Evolutionary conservation across 176 grass and related monocot genomes (phyloP), one percentile per base, ranked within the genome.

Genomic region (Luzula sylvatica): DNA sequence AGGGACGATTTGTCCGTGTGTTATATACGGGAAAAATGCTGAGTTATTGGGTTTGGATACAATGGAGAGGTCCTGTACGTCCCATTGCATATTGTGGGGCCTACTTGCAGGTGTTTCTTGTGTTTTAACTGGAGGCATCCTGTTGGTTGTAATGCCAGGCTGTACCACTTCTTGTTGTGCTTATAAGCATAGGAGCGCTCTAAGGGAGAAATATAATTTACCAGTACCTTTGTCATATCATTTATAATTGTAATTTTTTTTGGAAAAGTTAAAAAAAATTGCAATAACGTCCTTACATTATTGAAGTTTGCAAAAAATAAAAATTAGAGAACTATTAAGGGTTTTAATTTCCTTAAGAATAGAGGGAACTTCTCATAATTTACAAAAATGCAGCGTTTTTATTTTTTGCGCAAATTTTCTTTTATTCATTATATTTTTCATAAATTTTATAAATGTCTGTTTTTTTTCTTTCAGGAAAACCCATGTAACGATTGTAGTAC

Each of bases 21-120:
- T 81, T 56, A 72, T 95, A 28, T 95, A 81, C 68, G 89, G 83
- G 45, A 95, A 88, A 49, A 95, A 88, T 75, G 83, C 83, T 39
- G 83, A 95, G 16, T 84, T 75, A 27, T 64, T 88, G 48, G 89
- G 83, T 57, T 88, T 76, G 54, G 80, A 76, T 63, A 88, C 83
- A 49, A 80, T 75, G 61, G 83, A 69, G 66, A 79, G 73, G 66
- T 95, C 89, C 48, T 95, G 83, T 66, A 73, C 53, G 15, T 81
- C 83, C 11, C 89, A 88, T 68, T 88, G 85, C 69, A 80, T 95
- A 52, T 76, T 88, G 15, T 88, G 79, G 80, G 83, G 83, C 38
- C 83, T 95, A 23, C 67, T 95, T 45, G 87, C 85, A 47, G 80
- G 83, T 73, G 50, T 95, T 57, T 95, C 80, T 48, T 95, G 89